A percentile compares a stretch with the other conserved stretches of the same genome.
phyloP scores from a whole-genome alignment of 192 early-diverging fungal species.

The Backusella luteola region DNA sequence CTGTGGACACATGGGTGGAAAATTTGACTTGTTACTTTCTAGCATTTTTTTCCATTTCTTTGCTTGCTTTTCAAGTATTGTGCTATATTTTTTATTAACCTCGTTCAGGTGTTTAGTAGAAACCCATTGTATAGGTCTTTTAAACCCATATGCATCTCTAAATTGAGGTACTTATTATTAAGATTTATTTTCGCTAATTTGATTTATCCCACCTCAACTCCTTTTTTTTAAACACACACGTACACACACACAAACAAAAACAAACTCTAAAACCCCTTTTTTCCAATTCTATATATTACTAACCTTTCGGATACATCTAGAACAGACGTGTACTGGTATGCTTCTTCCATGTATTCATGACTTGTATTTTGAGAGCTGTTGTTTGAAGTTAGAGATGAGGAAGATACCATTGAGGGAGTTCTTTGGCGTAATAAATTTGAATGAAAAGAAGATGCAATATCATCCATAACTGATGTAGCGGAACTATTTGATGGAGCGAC shows the following conservation, averaged over 20 bases:
- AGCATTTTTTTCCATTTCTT: conserved; percentile 50
- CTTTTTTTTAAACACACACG: neutral
- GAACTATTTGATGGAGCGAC: neutral
- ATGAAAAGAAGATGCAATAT: neutral
- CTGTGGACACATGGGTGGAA: conserved; percentile 44
- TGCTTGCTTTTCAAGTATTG: conserved; percentile 44
- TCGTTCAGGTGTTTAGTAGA: conserved; percentile 40
- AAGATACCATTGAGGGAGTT: conserved; percentile 4
- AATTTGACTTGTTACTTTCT: conserved; percentile 39
- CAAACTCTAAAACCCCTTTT: neutral
- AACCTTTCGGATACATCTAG: neutral
- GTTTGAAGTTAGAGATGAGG: neutral
- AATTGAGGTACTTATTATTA: neutral
- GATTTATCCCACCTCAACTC: neutral
- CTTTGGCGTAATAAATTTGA: neutral
- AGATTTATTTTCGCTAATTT: neutral
- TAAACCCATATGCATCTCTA: conserved; percentile 63
- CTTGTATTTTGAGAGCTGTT: neutral
- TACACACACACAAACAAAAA: too few relatives aligned
- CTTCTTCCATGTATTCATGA: neutral
- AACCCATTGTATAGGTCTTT: conserved; percentile 49
- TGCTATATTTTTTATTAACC: conserved; percentile 51
- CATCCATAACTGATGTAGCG: neutral
- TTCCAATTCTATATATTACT: neutral
- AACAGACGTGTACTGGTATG: neutral